Percentiles rank a stretch among this genome's conserved stretches.
These are phyloP conservation scores for Acacia concinna DNA, from an alignment of 331 rosid species.

Conservation along the genomic window DNA sequence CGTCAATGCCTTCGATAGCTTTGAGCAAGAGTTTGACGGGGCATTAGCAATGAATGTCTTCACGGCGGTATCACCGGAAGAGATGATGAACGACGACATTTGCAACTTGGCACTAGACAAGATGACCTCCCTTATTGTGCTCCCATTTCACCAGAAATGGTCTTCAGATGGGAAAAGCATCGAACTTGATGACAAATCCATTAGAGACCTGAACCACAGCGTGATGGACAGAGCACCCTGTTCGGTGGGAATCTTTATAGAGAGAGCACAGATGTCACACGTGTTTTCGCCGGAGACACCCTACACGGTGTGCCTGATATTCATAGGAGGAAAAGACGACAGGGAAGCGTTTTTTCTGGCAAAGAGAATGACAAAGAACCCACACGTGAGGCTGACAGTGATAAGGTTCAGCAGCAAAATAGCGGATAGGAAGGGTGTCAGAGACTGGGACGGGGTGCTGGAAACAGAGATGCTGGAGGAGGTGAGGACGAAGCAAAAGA, in stretches of 20 bases:
- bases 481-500: not conserved
- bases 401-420: constrained; percentile 20
- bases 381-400: constrained; percentile 35
- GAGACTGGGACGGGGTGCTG: constrained; percentile 15
- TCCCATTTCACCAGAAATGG: constrained; percentile 47
- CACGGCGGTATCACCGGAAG: constrained; percentile 41
- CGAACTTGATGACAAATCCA: constrained; percentile 35
- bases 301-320: constrained; percentile 31
- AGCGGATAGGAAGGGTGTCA: not conserved
- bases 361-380: constrained; percentile 38
- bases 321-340: constrained; percentile 50
- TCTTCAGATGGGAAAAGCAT: constrained; percentile 27
- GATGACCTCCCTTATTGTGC: constrained; percentile 33
- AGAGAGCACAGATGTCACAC: constrained; percentile 35
- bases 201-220: constrained; percentile 37
- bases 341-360: constrained; percentile 42
- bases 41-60: constrained; percentile 26
- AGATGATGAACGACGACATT: constrained; percentile 52
- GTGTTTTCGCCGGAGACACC: constrained; percentile 32
- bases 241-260: constrained; percentile 47
- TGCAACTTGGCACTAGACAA: constrained; percentile 45
- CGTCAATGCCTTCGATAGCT: constrained; percentile 26
- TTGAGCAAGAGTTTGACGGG: constrained; percentile 27
- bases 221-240: constrained; percentile 48
- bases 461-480: constrained; percentile 32